A percentile compares a stretch with the other conserved stretches of the same genome.
Conservation (phyloP, 306 rosid genomes). For the Mucuna pruriens region DNA sequence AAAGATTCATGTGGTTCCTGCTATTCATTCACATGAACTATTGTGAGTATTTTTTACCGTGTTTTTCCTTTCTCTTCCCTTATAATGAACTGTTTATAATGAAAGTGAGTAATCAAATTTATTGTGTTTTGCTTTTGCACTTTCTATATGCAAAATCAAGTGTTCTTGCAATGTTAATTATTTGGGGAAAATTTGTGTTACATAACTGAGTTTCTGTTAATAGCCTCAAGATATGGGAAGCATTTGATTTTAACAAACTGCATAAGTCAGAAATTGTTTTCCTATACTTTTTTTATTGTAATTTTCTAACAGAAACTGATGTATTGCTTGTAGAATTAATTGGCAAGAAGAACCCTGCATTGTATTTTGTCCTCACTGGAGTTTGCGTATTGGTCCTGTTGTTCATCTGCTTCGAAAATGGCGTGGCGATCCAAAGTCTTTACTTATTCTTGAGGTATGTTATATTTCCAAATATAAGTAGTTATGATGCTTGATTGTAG, state of each 20-base stretch:
- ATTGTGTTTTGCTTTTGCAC: background rate
- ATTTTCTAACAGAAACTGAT: slow-evolving; percentile 37
- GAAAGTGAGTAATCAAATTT: background rate
- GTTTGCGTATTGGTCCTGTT: slow-evolving; percentile 84
- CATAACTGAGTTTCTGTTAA: slow-evolving; percentile 9
- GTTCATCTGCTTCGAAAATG: slow-evolving; percentile 83
- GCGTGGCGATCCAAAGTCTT: slow-evolving; percentile 75
- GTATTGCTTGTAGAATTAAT: slow-evolving; percentile 53
- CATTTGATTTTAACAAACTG: background rate
- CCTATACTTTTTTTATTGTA: background rate
- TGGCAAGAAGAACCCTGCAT: slow-evolving; percentile 95
- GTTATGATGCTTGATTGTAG: slow-evolving; percentile 2
- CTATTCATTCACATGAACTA: slow-evolving; percentile 65
- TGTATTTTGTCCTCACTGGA: slow-evolving; percentile 87
- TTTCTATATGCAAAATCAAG: slow-evolving; percentile 4
- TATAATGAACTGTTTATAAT: background rate
- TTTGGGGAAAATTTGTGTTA: background rate
- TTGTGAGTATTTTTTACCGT: slow-evolving; percentile 58
- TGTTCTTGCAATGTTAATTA: background rate
- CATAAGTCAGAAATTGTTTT: slow-evolving; percentile 1
- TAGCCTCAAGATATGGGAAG: background rate
- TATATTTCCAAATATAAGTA: background rate
- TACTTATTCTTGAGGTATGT: slow-evolving; percentile 84
- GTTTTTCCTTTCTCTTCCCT: background rate
- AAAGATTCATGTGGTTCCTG: slow-evolving; percentile 72